phyloP scores from a whole-genome alignment of 768 basidiomycete genomes.

The Rhodotorula babjevae region DNA sequence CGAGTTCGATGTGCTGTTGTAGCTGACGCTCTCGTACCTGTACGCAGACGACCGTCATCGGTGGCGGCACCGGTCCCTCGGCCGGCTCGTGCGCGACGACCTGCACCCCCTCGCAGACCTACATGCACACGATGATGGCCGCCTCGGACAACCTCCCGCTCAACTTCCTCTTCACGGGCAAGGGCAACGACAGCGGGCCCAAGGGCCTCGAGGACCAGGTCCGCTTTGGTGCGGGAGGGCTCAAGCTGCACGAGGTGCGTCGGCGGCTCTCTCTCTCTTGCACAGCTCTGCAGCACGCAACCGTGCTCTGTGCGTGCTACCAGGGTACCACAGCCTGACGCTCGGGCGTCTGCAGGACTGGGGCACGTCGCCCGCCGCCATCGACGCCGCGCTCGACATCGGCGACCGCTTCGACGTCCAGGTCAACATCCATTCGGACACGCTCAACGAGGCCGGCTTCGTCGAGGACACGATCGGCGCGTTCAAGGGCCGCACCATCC shows the following conservation, averaged over 20 bases:
- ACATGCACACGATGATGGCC: conserved; percentile 82
- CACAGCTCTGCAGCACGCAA: background rate
- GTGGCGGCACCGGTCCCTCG: conserved; percentile 90
- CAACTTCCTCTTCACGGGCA: conserved; percentile 93
- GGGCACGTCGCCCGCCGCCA: conserved; percentile 82
- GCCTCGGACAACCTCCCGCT: conserved; percentile 83
- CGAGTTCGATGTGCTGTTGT: background rate
- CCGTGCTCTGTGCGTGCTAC: too few species aligned
- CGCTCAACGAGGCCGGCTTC: conserved; percentile 77
- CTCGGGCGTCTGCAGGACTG: conserved; percentile 60
- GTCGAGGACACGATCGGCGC: conserved; percentile 89
- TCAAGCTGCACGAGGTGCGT: conserved; percentile 80
- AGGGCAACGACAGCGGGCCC: conserved; percentile 83
- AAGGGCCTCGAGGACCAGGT: conserved; percentile 73
- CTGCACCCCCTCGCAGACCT: conserved; percentile 84
- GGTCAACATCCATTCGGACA: conserved; percentile 95
- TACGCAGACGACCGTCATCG: conserved; percentile 85
- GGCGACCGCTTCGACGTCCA: conserved; percentile 92
- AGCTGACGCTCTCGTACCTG: conserved; percentile 43
- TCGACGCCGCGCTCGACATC: conserved; percentile 69
- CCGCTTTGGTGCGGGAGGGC: conserved; percentile 73
- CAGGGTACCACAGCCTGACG: too few species aligned
- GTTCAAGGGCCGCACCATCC: conserved; percentile 84
- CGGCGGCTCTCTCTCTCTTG: background rate
- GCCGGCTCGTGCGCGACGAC: conserved; percentile 89